Evolutionary conservation across 805 yeast genomes (phyloP).

Genomic region (Metschnikowia drakensbergensis): DNA sequence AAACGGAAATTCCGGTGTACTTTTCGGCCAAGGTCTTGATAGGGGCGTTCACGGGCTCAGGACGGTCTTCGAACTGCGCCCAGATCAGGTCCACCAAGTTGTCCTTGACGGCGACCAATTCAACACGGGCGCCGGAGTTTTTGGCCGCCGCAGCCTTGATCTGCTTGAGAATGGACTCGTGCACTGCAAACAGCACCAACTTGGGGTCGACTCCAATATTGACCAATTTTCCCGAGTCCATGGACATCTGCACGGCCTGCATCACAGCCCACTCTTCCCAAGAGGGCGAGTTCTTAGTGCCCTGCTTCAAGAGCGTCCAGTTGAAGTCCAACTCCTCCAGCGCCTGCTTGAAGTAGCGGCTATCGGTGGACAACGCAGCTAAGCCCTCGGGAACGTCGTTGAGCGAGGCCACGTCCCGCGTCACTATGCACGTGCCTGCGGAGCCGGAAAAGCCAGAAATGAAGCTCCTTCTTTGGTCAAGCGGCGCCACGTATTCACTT

Average conservation of each 20-base stretch:
- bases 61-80: constrained; percentile 61
- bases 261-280: constrained; percentile 59
- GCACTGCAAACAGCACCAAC: constrained; percentile 37
- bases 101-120: constrained; percentile 42
- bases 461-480: constrained; percentile 79
- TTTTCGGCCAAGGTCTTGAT: constrained; percentile 49
- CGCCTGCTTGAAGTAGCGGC: constrained; percentile 59
- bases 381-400: constrained; percentile 51
- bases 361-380: constrained; percentile 57
- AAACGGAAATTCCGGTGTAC: constrained; percentile 62
- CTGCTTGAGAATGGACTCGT: constrained; percentile 28
- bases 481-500: constrained; percentile 78
- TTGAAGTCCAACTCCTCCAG: constrained; percentile 55
- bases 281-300: constrained; percentile 44
- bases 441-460: constrained; percentile 90
- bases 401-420: constrained; percentile 53
- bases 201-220: constrained; percentile 50
- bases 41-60: constrained; percentile 47
- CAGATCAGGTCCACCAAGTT: constrained; percentile 78
- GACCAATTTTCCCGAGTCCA: constrained; percentile 41
- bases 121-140: constrained; percentile 32
- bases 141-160: constrained; percentile 26
- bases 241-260: constrained; percentile 47
- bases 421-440: constrained; percentile 88
- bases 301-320: constrained; percentile 55